These are phyloP conservation scores for Gossypium schwendimanii DNA, from an alignment of 441 rosid genomes.

Conservation along the genomic window DNA sequence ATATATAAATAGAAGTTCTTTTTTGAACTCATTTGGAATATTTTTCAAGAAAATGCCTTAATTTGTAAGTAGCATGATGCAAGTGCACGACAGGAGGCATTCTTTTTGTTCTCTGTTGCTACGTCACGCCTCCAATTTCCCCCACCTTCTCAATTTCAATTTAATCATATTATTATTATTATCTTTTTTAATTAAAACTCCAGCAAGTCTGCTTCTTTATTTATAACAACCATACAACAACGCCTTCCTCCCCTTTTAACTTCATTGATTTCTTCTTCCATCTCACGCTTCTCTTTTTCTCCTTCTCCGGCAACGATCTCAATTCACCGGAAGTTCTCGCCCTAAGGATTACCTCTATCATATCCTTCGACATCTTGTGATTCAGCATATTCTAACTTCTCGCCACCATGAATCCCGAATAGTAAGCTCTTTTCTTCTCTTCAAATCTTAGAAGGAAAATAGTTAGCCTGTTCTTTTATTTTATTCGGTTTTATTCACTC, in stretches of 20 bases:
- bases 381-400: conserved; percentile 11
- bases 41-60: background rate
- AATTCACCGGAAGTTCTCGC: background rate
- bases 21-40: background rate
- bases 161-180: background rate
- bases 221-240: background rate
- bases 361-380: background rate
- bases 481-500: background rate
- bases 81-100: conserved; percentile 25
- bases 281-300: background rate
- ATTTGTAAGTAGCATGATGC: background rate
- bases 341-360: background rate
- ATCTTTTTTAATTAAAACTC: conserved; percentile 10
- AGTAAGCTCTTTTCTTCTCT: conserved; percentile 37
- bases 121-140: conserved; percentile 28
- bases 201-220: conserved; percentile 15
- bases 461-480: background rate
- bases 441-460: background rate
- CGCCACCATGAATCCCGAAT: conserved; percentile 85
- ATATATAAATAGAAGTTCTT: too few relatives aligned
- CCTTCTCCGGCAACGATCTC: conserved; percentile 22
- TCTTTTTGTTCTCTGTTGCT: conserved; percentile 6
- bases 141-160: background rate
- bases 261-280: background rate
- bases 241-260: background rate